A percentile compares a stretch with the other conserved stretches of the same genome.
Evolutionary conservation across 495 filamentous ascomycete genomes (phyloP).

Genomic region (Hyaloscypha finlandica): DNA sequence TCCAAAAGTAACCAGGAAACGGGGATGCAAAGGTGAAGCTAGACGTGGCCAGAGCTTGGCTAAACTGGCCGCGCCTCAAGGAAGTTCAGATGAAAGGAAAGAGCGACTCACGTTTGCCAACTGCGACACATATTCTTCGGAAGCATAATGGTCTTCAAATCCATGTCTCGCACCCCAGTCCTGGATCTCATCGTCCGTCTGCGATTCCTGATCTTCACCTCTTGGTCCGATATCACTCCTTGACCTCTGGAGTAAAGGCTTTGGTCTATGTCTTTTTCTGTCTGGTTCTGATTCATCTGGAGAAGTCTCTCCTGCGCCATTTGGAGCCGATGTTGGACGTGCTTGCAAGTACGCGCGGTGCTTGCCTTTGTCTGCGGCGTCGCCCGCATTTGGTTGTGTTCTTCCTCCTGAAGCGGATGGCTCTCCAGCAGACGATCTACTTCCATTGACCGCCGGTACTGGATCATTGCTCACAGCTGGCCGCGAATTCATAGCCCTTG

Average conservation of each 20-base stretch:
- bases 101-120: slow-evolving; percentile 52
- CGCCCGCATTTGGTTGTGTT: not conserved
- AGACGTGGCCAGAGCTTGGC: slow-evolving; percentile 38
- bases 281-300: slow-evolving; percentile 32
- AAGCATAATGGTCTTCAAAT: slow-evolving; percentile 70
- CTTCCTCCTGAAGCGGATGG: not conserved
- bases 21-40: not conserved
- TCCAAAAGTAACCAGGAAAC: not conserved
- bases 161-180: slow-evolving; percentile 63
- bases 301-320: slow-evolving; percentile 25
- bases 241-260: slow-evolving; percentile 63
- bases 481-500: slow-evolving; percentile 16
- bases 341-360: slow-evolving; percentile 15
- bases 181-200: slow-evolving; percentile 39
- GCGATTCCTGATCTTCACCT: slow-evolving; percentile 41
- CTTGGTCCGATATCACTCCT: slow-evolving; percentile 70
- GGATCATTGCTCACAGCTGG: slow-evolving; percentile 31
- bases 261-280: slow-evolving; percentile 41
- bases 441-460: slow-evolving; percentile 17
- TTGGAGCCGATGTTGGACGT: slow-evolving; percentile 26
- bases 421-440: not conserved
- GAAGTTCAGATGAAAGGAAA: slow-evolving; percentile 35
- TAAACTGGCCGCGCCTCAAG: slow-evolving; percentile 12
- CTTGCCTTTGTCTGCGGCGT: not conserved
- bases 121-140: slow-evolving; percentile 61